Conservation (phyloP, 768 basidiomycete genomes). For the Phylloporus scabripes region DNA sequence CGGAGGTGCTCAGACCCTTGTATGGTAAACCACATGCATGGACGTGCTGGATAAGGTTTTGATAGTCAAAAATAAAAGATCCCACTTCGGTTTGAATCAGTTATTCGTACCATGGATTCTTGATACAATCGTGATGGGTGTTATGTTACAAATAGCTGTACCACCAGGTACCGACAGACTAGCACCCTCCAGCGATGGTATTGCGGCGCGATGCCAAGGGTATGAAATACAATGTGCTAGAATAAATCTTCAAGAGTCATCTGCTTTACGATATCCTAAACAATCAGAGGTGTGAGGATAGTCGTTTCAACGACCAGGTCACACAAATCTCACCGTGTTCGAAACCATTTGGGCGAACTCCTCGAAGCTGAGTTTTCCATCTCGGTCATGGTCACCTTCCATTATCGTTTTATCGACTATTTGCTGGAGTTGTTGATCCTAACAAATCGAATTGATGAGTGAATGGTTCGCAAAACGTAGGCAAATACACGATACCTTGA, state of each 20-base stretch:
- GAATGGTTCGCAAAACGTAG: not conserved
- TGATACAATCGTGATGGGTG: slow-evolving; percentile 18
- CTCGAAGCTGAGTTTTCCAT: slow-evolving; percentile 95
- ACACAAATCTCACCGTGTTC: slow-evolving; percentile 63
- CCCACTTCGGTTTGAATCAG: slow-evolving; percentile 4
- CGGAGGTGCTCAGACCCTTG: too few relatives aligned
- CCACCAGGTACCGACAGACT: slow-evolving; percentile 8
- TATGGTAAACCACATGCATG: not conserved
- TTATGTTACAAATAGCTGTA: slow-evolving; percentile 20
- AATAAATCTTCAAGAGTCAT: slow-evolving; percentile 96
- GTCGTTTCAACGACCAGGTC: not conserved
- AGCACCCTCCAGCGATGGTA: slow-evolving; percentile 17
- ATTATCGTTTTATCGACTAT: slow-evolving; percentile 99
- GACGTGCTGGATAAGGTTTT: too few relatives aligned
- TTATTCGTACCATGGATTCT: slow-evolving; percentile 4
- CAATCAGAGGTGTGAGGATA: slow-evolving; percentile 7
- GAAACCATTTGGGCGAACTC: slow-evolving; percentile 97
- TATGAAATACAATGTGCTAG: slow-evolving; percentile 33
- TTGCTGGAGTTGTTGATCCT: slow-evolving; percentile 98
- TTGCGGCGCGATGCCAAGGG: slow-evolving; percentile 13
- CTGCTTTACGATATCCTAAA: slow-evolving; percentile 95
- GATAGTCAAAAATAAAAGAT: not conserved
- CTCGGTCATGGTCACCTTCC: slow-evolving; percentile 98
- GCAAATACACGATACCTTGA: slow-evolving; percentile 59
- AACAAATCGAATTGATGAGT: not conserved